These are phyloP conservation scores for Nannochloropsis salina DNA, from an alignment of 108 stramenopile genomes.

Conservation along the genomic window DNA sequence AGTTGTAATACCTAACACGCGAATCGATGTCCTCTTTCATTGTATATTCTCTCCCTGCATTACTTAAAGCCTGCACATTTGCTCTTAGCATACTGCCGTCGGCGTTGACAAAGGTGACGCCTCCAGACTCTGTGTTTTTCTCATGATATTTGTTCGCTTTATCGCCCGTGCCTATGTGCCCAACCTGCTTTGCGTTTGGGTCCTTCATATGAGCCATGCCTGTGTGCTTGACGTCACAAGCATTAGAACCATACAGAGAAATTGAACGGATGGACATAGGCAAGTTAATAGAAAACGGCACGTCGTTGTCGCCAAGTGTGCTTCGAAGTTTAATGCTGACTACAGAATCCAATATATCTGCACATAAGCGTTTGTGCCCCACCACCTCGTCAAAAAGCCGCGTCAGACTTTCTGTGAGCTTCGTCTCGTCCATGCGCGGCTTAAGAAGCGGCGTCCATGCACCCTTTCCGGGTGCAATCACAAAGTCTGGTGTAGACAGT, in stretches of 20 bases:
- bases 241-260: conserved; percentile 8
- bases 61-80: too few relatives aligned
- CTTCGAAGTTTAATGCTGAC: neutral
- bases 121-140: too few relatives aligned
- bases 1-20: too few relatives aligned
- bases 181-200: too few relatives aligned
- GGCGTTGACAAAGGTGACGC: too few relatives aligned
- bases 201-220: too few relatives aligned
- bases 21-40: too few relatives aligned
- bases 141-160: too few relatives aligned
- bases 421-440: neutral
- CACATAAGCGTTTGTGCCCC: neutral
- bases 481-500: neutral
- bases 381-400: conserved; percentile 9
- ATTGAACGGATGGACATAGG: neutral
- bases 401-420: neutral
- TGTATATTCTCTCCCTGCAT: too few relatives aligned
- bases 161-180: too few relatives aligned
- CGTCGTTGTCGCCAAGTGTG: neutral
- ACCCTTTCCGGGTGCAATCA: neutral
- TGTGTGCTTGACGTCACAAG: neutral
- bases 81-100: too few relatives aligned
- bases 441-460: neutral
- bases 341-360: neutral
- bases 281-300: conserved; percentile 9